Evolutionary conservation across 1,284 basidiomycete genomes (phyloP), one percentile per base, ranked within the genome.

Genomic region (Coniferiporia weirii): DNA sequence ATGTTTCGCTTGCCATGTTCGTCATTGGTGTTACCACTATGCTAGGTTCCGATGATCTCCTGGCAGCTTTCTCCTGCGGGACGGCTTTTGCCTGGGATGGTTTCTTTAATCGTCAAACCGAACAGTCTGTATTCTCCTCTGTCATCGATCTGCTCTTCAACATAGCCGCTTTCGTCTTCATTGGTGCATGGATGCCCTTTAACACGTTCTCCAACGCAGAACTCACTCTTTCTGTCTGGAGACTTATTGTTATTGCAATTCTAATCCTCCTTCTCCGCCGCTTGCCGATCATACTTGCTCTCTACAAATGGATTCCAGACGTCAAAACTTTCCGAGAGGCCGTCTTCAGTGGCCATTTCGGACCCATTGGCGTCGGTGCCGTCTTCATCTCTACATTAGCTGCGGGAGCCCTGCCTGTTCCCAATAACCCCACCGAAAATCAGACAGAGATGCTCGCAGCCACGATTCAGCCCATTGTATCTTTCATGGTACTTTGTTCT

Each of bases 81-180:
- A 89, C 91, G 3, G 94, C 95, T 1, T 99, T 98, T 69, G 97
- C 95, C 0, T 99, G 96, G 96, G 96, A 99, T 66, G 93, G 95
- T 63, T 98, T 97, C 79, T 98, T 98, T 79, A 95, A 95, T 74
- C 85, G 88, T 65, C 95, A 97, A 66, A 99, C 95, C 1, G 95
- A 97, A 71, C 92, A 95, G 70, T 83, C 91, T 32, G 89, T 95
- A 65, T 99, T 99, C 77, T 93, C 90, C 66, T 95, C 91, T 73
- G 96, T 99, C 67, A 93, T 99, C 69, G 95, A 94, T 71, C 73
- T 94, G 64, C 76, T 95, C 59, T 94, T 95, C 83, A 95, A 95
- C 75, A 83, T 91, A 62, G 89, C 91, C 19, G 85, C 86, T 1
- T 97, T 97, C 76, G 85, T 97, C 58, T 97, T 89, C 69, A 88